Conservation (phyloP, 257 asterid species). For the Lithospermum erythrorhizon region DNA sequence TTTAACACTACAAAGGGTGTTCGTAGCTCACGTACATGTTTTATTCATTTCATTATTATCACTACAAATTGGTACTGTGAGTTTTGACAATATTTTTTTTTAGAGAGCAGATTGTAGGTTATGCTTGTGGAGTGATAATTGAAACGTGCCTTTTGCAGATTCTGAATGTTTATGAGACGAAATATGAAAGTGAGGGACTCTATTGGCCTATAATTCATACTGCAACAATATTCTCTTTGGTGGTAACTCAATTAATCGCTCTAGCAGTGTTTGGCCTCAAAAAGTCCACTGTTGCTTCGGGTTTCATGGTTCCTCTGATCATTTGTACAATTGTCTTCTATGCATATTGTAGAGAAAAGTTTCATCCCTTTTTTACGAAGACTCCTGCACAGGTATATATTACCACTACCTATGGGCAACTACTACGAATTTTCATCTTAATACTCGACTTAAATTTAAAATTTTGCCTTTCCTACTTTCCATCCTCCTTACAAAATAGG, state of each 20-base stretch:
- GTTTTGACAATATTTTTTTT: too few species aligned
- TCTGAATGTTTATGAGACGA: constrained; percentile 69
- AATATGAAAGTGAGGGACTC: constrained; percentile 74
- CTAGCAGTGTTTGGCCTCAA: constrained; percentile 78
- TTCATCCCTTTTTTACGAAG: constrained; percentile 51
- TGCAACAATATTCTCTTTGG: constrained; percentile 71
- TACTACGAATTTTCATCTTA: neutral
- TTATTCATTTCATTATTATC: too few species aligned
- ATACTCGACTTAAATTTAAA: neutral
- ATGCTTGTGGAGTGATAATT: neutral
- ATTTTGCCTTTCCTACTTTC: neutral
- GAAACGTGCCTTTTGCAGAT: constrained; percentile 32
- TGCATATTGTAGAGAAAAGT: constrained; percentile 68
- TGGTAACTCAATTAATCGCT: constrained; percentile 72
- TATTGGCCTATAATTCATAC: constrained; percentile 88
- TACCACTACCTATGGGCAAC: neutral
- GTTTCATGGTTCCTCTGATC: constrained; percentile 65
- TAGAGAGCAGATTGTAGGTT: neutral
- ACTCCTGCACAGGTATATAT: constrained; percentile 56
- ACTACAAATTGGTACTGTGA: too few species aligned
- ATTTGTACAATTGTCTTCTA: constrained; percentile 70
- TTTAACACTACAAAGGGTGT: too few species aligned
- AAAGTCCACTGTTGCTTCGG: constrained; percentile 53
- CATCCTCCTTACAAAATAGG: neutral
- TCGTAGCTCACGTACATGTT: too few species aligned